These are phyloP conservation scores for Trichoderma hamatum DNA, from an alignment of 2,329 filamentous ascomycete genomes.

Conservation along the genomic window DNA sequence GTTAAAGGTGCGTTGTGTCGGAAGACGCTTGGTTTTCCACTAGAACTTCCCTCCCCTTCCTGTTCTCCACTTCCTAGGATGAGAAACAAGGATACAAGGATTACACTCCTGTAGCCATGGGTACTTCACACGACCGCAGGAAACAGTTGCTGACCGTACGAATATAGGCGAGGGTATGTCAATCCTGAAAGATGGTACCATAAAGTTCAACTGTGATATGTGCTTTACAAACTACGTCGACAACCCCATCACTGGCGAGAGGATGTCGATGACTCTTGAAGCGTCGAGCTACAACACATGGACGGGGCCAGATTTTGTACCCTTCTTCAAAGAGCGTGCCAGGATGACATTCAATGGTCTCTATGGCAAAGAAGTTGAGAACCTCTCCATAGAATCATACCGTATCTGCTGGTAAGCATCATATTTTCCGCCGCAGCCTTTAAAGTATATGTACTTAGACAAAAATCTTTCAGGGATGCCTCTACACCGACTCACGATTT, in stretches of 20 bases:
- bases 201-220: slow-evolving; percentile 65
- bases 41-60: background rate
- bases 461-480: slow-evolving; percentile 53
- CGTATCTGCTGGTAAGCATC: slow-evolving; percentile 50
- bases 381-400: slow-evolving; percentile 46
- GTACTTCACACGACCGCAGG: background rate
- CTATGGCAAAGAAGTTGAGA: slow-evolving; percentile 46
- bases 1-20: slow-evolving; percentile 45
- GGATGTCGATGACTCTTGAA: slow-evolving; percentile 55
- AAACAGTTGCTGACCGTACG: slow-evolving; percentile 20
- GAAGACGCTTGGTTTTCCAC: background rate
- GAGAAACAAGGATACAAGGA: slow-evolving; percentile 10
- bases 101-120: background rate
- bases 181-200: slow-evolving; percentile 50
- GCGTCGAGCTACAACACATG: slow-evolving; percentile 47
- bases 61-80: slow-evolving; percentile 3
- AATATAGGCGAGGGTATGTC: slow-evolving; percentile 47
- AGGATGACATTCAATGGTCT: slow-evolving; percentile 45
- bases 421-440: background rate
- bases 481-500: slow-evolving; percentile 66
- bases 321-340: slow-evolving; percentile 50
- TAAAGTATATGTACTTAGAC: slow-evolving; percentile 28
- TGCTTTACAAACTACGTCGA: slow-evolving; percentile 59
- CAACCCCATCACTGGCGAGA: slow-evolving; percentile 51
- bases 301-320: slow-evolving; percentile 45